Evolutionary conservation across 2,329 filamentous ascomycete species (phyloP), one percentile per base, ranked within the genome.

Genomic region (Ophiostoma perfectum): DNA sequence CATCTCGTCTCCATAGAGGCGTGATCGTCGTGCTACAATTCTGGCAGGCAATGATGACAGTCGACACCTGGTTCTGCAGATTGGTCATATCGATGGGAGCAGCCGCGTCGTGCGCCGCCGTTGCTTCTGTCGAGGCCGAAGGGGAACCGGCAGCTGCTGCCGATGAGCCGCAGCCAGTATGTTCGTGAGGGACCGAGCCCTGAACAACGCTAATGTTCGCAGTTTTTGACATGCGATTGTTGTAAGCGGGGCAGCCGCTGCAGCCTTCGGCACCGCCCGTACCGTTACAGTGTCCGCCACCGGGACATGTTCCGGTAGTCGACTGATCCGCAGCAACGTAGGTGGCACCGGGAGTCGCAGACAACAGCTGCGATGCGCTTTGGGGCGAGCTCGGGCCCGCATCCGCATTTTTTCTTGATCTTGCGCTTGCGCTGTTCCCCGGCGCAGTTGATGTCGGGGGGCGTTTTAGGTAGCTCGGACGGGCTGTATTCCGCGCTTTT

Each of bases 11-110:
- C 95, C 95, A 99, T 14, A 99, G 82, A 14, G 95, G 95, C 58
- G 95, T 99, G 68, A 98, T 94, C 0, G 95, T 98, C 12, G 95
- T 99, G 42, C 90, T 91, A 77, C 95, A 99, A 75, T 99, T 99
- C 76, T 98, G 93, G 74, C 95, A 99, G 12, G 95, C 93, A 72
- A 96, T 93, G 36, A 97, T 87, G 38, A 92, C 86, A 27, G 85
- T 85, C 3, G 86, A 83, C 71, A 83, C 82, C 68, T 79, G 77
- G 65, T 72, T 76, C 72, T 82, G 80, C 60, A 84, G 74, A 8
- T 81, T 81, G 52, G 80, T 80, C 68, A 86, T 78, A 72, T 86
- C 83, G 62, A 84, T 80, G 1, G 82, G 81, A 3, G 79, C 76
- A 0, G 76, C 78, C 11, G 78, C 77, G n/a, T 79, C 78, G 7